A percentile compares a stretch with the other conserved stretches of the same genome.
Conservation (phyloP, 1,284 basidiomycete species). For the Xanthoconium separans region DNA sequence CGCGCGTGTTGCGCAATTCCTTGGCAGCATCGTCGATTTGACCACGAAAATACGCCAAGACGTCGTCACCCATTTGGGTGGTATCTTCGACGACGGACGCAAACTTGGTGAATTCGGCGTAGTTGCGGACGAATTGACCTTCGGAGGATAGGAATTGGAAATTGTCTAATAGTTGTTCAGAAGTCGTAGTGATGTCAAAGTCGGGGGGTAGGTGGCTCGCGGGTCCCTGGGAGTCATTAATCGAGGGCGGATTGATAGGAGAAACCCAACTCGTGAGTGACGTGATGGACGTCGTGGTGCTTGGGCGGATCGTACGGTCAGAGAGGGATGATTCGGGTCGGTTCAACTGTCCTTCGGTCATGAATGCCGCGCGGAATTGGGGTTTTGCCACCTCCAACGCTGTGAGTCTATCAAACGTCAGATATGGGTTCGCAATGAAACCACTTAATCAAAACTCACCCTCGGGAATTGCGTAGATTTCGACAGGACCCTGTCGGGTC, state of each 20-base stretch:
- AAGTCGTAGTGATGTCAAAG: constrained; percentile 44
- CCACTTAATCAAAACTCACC: constrained; percentile 40
- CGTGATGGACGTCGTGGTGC: constrained; percentile 38
- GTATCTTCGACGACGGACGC: constrained; percentile 47
- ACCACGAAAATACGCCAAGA: constrained; percentile 49
- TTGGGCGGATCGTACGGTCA: constrained; percentile 53
- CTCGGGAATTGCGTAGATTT: constrained; percentile 63
- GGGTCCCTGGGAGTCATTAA: constrained; percentile 20
- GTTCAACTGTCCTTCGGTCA: constrained; percentile 42
- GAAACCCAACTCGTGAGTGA: constrained; percentile 39
- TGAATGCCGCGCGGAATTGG: constrained; percentile 60
- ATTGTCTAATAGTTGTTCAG: constrained; percentile 51
- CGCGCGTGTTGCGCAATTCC: constrained; percentile 48
- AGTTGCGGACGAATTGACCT: constrained; percentile 36
- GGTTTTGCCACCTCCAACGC: constrained; percentile 64
- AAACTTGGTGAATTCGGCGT: constrained; percentile 42
- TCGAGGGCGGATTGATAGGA: constrained; percentile 12
- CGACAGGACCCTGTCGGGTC: constrained; percentile 55
- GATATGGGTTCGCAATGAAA: not conserved
- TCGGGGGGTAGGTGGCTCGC: constrained; percentile 30
- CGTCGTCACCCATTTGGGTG: constrained; percentile 41
- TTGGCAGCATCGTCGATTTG: constrained; percentile 50
- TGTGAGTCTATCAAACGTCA: constrained; percentile 49
- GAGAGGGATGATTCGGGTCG: constrained; percentile 56
- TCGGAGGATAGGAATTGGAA: constrained; percentile 49